A percentile compares a stretch with the other conserved stretches of the same genome.
These are phyloP conservation scores for Tetracladium setigerum DNA, from an alignment of 495 filamentous ascomycete genomes.

Conservation along the genomic window DNA sequence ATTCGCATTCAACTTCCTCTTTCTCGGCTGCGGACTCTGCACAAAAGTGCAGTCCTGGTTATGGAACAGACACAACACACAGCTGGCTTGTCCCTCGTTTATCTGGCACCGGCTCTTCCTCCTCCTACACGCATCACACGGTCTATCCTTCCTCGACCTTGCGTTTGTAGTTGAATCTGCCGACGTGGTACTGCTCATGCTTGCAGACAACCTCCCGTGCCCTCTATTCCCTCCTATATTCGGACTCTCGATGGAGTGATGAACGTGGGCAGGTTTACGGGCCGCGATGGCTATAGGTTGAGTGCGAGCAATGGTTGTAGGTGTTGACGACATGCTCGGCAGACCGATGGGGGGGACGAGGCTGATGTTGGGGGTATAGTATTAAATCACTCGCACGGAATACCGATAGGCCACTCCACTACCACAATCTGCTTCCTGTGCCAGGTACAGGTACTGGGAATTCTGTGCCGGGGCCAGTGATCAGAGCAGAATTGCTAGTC, in stretches of 20 bases:
- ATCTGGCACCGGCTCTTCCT: conserved; percentile 88
- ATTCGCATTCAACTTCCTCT: conserved; percentile 61
- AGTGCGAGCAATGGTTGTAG: conserved; percentile 41
- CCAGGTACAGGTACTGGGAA: conserved; percentile 21
- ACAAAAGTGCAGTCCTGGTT: conserved; percentile 56
- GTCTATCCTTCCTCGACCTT: conserved; percentile 30
- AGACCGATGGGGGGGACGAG: neutral
- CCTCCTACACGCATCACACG: conserved; percentile 63
- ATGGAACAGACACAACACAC: conserved; percentile 54
- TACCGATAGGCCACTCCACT: too few relatives aligned
- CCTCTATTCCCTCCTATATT: conserved; percentile 6
- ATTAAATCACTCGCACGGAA: too few relatives aligned
- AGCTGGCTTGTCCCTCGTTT: conserved; percentile 59
- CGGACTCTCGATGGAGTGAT: conserved; percentile 10
- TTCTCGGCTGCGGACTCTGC: conserved; percentile 62
- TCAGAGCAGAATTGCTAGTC: conserved; percentile 3
- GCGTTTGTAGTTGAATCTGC: conserved; percentile 37
- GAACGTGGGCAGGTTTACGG: conserved; percentile 30
- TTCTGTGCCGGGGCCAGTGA: conserved; percentile 20
- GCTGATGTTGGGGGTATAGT: neutral
- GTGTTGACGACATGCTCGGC: conserved; percentile 32
- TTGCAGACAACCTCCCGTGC: conserved; percentile 23
- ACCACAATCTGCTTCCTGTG: neutral
- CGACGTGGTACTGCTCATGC: conserved; percentile 40
- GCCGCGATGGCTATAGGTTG: conserved; percentile 51